Conservation (phyloP, 176 grass and related monocot species). For the Oryza glumipatula region DNA sequence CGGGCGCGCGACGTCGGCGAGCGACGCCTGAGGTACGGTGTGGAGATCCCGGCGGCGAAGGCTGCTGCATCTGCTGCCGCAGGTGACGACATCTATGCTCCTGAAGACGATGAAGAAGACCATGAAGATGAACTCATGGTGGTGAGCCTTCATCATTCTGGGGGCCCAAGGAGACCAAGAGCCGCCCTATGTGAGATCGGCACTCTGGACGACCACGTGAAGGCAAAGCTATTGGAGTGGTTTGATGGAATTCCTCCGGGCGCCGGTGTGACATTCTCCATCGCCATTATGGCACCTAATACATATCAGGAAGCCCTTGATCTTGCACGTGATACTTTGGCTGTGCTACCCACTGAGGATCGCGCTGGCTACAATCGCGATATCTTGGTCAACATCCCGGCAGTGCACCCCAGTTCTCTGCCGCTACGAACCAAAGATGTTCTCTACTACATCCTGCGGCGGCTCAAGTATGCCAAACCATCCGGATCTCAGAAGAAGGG, state of each 20-base stretch:
- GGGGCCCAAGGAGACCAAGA: neutral
- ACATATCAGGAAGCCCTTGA: rapidly evolving
- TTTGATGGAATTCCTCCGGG: neutral
- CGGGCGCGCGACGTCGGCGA: neutral
- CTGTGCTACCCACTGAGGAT: neutral
- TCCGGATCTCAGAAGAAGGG: neutral
- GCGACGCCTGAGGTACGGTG: slow-evolving; percentile 17
- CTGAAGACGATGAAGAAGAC: neutral
- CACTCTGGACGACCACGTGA: neutral
- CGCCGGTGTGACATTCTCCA: neutral
- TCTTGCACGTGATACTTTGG: neutral
- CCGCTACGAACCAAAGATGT: neutral
- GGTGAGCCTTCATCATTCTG: neutral
- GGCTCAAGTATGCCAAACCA: neutral
- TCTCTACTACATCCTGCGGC: slow-evolving; percentile 27
- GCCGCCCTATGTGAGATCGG: neutral
- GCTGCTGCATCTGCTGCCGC: neutral
- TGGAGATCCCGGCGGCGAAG: neutral
- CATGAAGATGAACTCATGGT: neutral
- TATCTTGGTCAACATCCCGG: neutral
- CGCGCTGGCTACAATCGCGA: no score
- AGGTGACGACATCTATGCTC: neutral
- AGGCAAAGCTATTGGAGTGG: neutral
- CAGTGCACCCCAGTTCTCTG: neutral
- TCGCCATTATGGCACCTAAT: neutral